A percentile compares a stretch with the other conserved stretches of the same genome.
These are phyloP conservation scores for Tulasnella sp. DNA, from an alignment of 768 basidiomycete genomes.

Conservation along the genomic window DNA sequence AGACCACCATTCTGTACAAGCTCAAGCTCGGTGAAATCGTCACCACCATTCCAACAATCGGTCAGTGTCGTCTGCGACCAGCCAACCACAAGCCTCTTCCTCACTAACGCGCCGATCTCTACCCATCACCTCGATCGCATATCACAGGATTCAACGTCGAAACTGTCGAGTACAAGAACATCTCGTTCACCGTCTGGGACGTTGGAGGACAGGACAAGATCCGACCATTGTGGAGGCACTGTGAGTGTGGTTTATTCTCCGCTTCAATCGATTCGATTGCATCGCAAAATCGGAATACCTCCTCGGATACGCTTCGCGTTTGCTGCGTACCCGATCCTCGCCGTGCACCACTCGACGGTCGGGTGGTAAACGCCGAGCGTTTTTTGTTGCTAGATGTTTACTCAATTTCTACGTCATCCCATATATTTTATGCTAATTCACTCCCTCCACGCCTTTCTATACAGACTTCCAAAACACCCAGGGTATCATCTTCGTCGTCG, in stretches of 20 bases:
- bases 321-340: background rate
- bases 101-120: constrained; percentile 27
- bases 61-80: constrained; percentile 54
- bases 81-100: constrained; percentile 33
- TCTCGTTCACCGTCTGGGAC: constrained; percentile 99
- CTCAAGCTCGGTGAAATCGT: constrained; percentile 99
- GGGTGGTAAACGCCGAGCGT: background rate
- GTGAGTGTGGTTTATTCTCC: constrained; percentile 56
- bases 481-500: constrained; percentile 99
- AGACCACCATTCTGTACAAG: constrained; percentile 98
- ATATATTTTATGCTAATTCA: background rate
- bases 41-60: constrained; percentile 99
- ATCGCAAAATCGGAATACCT: background rate
- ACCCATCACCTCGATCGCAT: background rate
- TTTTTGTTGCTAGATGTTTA: constrained; percentile 29
- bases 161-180: constrained; percentile 99
- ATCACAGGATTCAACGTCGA: constrained; percentile 95
- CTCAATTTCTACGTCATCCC: constrained; percentile 35
- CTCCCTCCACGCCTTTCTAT: background rate
- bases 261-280: background rate
- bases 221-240: constrained; percentile 99
- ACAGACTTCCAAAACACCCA: constrained; percentile 99
- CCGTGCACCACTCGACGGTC: background rate
- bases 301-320: background rate
- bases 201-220: constrained; percentile 99